Evolutionary conservation across 169 alveolate species (phyloP).

Genomic region (Condylostoma magnum): DNA sequence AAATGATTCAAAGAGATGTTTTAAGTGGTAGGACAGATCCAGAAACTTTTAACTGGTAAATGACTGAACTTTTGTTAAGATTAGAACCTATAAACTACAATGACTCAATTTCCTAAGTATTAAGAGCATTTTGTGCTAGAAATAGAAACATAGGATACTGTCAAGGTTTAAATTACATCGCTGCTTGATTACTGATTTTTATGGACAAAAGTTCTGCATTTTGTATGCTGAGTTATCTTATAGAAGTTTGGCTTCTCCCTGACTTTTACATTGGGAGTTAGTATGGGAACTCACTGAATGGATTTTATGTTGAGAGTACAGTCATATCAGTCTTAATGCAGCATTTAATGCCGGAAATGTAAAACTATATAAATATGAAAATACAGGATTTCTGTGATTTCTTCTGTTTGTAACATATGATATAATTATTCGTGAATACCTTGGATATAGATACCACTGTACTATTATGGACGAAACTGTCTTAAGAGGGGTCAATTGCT

Average conservation of each 20-base stretch:
- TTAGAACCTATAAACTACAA: background rate
- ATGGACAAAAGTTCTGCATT: conserved; percentile 2
- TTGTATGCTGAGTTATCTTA: conserved; percentile 18
- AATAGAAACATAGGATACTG: conserved; percentile 24
- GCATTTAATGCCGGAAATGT: background rate
- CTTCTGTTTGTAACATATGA: conserved; percentile 3
- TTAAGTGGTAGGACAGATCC: conserved; percentile 29
- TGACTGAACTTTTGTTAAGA: background rate
- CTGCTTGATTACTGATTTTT: conserved; percentile 18
- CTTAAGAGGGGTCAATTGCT: conserved; percentile 15
- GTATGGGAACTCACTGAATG: conserved; percentile 27
- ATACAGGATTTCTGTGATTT: conserved; percentile 15
- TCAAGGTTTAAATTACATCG: conserved; percentile 21
- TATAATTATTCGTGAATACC: conserved; percentile 25
- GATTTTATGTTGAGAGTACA: conserved; percentile 17
- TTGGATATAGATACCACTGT: conserved; percentile 9
- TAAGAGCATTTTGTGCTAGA: conserved; percentile 14
- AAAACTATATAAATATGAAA: background rate
- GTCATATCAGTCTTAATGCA: conserved; percentile 1
- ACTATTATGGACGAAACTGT: conserved; percentile 11
- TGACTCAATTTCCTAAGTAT: background rate
- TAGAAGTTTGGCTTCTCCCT: conserved; percentile 24
- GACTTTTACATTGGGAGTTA: conserved; percentile 21
- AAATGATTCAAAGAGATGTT: conserved; percentile 14
- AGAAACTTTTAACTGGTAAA: conserved; percentile 15